Evolutionary conservation across 106 monocot species (phyloP).

Genomic region (Iris macrosiphon): DNA sequence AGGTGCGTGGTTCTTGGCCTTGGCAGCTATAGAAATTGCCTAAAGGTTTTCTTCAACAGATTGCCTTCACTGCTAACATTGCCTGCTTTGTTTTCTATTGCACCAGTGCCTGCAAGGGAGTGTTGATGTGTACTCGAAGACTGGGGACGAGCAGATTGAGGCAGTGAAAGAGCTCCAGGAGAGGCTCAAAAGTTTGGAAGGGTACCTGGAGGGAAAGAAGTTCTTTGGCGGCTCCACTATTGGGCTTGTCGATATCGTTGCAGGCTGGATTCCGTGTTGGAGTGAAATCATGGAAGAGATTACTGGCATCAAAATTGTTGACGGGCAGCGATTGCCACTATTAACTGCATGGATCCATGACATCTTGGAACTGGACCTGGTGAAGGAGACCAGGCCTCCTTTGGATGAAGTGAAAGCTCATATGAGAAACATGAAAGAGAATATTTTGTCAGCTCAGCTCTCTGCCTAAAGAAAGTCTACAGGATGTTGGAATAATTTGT

Average conservation of each 20-base stretch:
- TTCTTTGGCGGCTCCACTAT: constrained; percentile 22
- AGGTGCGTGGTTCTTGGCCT: too few species aligned
- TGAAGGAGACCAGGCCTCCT: constrained; percentile 20
- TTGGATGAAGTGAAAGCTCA: constrained; percentile 9
- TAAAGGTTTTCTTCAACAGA: too few species aligned
- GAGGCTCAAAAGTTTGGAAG: constrained; percentile 19
- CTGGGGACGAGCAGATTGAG: constrained; percentile 8
- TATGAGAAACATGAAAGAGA: constrained; percentile 12
- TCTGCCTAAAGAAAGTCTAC: constrained; percentile 2
- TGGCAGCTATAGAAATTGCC: too few species aligned
- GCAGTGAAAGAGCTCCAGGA: constrained; percentile 9
- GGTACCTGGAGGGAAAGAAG: constrained; percentile 15
- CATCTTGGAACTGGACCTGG: constrained; percentile 12
- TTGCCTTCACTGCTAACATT: too few species aligned
- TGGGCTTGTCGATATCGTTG: constrained; percentile 15
- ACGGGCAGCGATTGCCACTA: constrained; percentile 10
- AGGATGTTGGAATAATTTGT: too few species aligned
- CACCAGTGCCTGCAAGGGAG: constrained; percentile 17
- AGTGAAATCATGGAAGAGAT: constrained; percentile 16
- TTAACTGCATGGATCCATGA: constrained; percentile 18
- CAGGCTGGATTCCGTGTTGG: constrained; percentile 24
- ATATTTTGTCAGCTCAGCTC: constrained; percentile 4
- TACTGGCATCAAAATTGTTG: constrained; percentile 1
- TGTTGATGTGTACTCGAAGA: constrained; percentile 10
- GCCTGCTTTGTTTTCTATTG: background rate